These are phyloP conservation scores for Panicum virgatum DNA, from an alignment of 202 grass and related monocot species.

Conservation along the genomic window DNA sequence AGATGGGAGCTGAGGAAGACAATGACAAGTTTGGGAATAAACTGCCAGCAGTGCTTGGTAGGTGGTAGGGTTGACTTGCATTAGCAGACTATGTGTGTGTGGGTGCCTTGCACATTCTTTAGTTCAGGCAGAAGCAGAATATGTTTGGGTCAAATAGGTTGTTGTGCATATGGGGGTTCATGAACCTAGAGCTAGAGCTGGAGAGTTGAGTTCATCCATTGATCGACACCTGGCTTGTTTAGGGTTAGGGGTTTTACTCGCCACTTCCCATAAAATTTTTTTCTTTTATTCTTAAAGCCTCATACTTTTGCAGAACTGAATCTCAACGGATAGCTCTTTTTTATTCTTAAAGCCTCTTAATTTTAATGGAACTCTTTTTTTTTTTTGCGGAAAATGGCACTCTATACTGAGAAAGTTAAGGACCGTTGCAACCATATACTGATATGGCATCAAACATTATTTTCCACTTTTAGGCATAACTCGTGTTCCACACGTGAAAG, in stretches of 20 bases:
- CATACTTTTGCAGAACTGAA: background rate
- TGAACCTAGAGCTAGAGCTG: too few species aligned
- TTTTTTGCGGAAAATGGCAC: too few species aligned
- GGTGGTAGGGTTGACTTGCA: conserved; percentile 19
- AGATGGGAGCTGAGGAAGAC: too few species aligned
- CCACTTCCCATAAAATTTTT: background rate
- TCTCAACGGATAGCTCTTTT: too few species aligned
- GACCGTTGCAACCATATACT: background rate
- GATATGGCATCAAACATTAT: background rate
- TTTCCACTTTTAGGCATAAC: background rate
- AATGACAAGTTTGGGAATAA: background rate
- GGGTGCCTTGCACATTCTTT: background rate
- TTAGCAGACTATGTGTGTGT: conserved; percentile 6
- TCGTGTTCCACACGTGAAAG: background rate
- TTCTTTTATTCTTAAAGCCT: background rate
- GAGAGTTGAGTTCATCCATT: too few species aligned
- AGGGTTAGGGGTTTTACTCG: background rate
- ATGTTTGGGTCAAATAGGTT: conserved; percentile 1
- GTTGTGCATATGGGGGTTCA: too few species aligned
- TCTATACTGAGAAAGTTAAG: too few species aligned
- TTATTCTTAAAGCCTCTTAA: too few species aligned
- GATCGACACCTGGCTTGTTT: conserved; percentile 6
- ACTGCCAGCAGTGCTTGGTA: background rate
- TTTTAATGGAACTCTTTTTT: too few species aligned
- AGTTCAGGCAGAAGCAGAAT: background rate